Evolutionary conservation across 768 basidiomycete genomes (phyloP).

Genomic region (Hygrocybe punicea): DNA sequence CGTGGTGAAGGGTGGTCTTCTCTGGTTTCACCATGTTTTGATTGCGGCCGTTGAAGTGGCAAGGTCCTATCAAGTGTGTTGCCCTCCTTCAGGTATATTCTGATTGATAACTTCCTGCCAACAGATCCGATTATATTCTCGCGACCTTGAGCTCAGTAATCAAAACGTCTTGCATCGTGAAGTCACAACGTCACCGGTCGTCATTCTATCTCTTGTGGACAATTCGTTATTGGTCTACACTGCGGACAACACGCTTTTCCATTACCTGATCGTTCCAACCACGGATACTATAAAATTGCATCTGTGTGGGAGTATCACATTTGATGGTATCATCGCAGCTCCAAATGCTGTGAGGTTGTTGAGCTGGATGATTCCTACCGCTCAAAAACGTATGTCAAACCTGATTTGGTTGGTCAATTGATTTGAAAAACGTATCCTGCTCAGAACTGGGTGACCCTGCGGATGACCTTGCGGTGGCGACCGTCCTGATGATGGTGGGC

Average conservation of each 20-base stretch:
- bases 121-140: constrained; percentile 90
- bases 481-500: constrained; percentile 92
- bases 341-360: constrained; percentile 83
- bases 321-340: constrained; percentile 81
- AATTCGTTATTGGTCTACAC: constrained; percentile 94
- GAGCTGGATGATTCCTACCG: constrained; percentile 95
- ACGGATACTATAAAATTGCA: constrained; percentile 80
- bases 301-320: constrained; percentile 91
- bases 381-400: constrained; percentile 77
- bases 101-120: background rate
- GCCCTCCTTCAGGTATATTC: background rate
- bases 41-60: constrained; percentile 85
- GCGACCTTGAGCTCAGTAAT: constrained; percentile 82
- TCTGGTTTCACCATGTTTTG: constrained; percentile 97
- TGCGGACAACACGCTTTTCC: constrained; percentile 86
- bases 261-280: constrained; percentile 87
- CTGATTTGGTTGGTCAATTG: background rate
- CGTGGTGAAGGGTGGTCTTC: constrained; percentile 79
- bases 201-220: constrained; percentile 89
- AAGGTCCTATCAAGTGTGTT: constrained; percentile 68
- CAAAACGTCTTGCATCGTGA: constrained; percentile 83
- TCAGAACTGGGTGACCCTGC: constrained; percentile 91
- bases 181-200: constrained; percentile 67
- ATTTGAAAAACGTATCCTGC: background rate
- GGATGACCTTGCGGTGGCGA: constrained; percentile 89